phyloP scores from a whole-genome alignment of 2,329 filamentous ascomycete genomes.

The Dactylellina sp. region DNA sequence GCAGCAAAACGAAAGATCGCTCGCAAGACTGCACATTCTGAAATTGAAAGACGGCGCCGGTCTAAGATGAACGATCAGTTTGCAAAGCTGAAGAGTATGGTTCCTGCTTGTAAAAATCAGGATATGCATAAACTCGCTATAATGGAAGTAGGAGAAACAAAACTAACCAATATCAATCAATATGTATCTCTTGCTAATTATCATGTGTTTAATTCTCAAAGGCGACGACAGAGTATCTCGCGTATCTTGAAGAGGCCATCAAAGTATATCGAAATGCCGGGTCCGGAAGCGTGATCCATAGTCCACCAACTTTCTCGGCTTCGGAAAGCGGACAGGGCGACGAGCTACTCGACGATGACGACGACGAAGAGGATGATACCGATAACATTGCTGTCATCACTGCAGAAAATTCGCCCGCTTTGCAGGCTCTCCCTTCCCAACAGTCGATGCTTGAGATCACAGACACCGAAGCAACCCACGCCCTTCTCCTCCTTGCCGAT shows the following conservation, averaged over 20 bases:
- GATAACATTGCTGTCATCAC: conserved; percentile 32
- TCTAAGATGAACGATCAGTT: conserved; percentile 99
- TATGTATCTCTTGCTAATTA: conserved; percentile 19
- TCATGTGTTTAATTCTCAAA: conserved; percentile 63
- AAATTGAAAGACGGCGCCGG: conserved; percentile 88
- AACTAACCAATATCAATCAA: conserved; percentile 59
- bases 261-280: conserved; percentile 55
- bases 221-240: conserved; percentile 96
- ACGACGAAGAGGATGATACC: conserved; percentile 46
- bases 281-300: conserved; percentile 41
- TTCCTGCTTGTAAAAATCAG: conserved; percentile 89
- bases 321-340: conserved; percentile 44
- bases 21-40: conserved; percentile 92
- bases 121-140: conserved; percentile 99
- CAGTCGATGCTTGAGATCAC: conserved; percentile 44
- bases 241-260: conserved; percentile 80
- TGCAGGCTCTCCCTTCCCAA: conserved; percentile 35
- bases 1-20: conserved; percentile 94
- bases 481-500: conserved; percentile 59
- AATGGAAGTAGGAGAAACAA: conserved; percentile 83
- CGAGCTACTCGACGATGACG: conserved; percentile 43
- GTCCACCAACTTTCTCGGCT: conserved; percentile 50
- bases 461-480: conserved; percentile 60
- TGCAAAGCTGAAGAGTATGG: conserved; percentile 90
- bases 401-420: conserved; percentile 38